A percentile compares a stretch with the other conserved stretches of the same genome.
phyloP scores from a whole-genome alignment of 2,329 filamentous ascomycete genomes.

The Monilinia polystroma region DNA sequence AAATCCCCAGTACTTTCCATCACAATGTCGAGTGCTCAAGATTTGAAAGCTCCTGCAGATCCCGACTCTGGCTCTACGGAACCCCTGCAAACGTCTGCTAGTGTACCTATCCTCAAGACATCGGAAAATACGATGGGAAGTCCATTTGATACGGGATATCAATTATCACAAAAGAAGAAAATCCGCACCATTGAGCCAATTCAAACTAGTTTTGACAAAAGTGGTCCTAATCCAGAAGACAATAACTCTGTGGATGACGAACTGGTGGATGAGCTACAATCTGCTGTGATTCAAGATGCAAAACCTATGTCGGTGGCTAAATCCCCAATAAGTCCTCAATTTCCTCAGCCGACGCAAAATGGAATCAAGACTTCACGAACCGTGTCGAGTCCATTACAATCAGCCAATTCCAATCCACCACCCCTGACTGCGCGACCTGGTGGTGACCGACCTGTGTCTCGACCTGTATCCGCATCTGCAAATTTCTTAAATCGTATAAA shows the following conservation, averaged over 20 bases:
- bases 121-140: neutral
- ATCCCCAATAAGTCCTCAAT: slow-evolving; percentile 73
- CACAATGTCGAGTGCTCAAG: slow-evolving; percentile 37
- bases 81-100: slow-evolving; percentile 18
- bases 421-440: slow-evolving; percentile 45
- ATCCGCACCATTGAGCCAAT: slow-evolving; percentile 51
- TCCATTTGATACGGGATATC: slow-evolving; percentile 13
- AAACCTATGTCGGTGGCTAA: slow-evolving; percentile 75
- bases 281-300: slow-evolving; percentile 79
- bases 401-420: slow-evolving; percentile 41
- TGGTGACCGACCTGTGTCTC: slow-evolving; percentile 33
- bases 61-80: slow-evolving; percentile 19
- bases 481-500: slow-evolving; percentile 56
- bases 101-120: slow-evolving; percentile 10
- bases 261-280: slow-evolving; percentile 81
- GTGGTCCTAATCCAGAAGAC: slow-evolving; percentile 42
- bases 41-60: slow-evolving; percentile 26
- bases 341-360: slow-evolving; percentile 42
- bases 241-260: slow-evolving; percentile 71
- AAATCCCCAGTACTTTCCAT: slow-evolving; percentile 32
- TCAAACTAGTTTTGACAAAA: slow-evolving; percentile 48
- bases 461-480: slow-evolving; percentile 50
- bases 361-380: slow-evolving; percentile 37
- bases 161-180: slow-evolving; percentile 26
- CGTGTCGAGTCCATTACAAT: slow-evolving; percentile 41